Conservation (phyloP, 2,329 filamentous ascomycete species). For the Xylariaceae sp. region DNA sequence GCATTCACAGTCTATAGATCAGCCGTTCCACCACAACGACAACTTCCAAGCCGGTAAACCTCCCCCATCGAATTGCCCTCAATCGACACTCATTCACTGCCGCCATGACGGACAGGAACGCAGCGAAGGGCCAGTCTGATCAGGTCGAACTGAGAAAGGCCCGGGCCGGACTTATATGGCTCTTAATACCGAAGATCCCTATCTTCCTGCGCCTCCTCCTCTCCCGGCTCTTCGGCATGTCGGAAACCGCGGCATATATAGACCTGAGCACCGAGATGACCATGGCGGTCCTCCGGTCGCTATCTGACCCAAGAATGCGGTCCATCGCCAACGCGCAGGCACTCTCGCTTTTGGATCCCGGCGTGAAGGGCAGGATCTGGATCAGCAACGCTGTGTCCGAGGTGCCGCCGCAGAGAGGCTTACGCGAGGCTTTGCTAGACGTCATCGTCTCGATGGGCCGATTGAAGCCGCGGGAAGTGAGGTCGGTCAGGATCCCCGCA, state of each 20-base stretch:
- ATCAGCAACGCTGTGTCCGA: constrained; percentile 66
- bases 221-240: constrained; percentile 62
- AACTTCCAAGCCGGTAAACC: background rate
- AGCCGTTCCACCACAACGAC: background rate
- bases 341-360: constrained; percentile 31
- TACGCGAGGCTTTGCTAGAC: constrained; percentile 54
- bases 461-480: constrained; percentile 31
- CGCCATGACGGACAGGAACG: constrained; percentile 1
- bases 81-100: background rate
- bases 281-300: constrained; percentile 65
- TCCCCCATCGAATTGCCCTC: background rate
- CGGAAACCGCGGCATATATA: constrained; percentile 69
- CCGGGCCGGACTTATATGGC: constrained; percentile 22
- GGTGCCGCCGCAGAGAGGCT: constrained; percentile 51
- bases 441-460: constrained; percentile 53
- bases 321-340: constrained; percentile 60
- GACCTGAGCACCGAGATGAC: constrained; percentile 72
- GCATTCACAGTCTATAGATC: background rate
- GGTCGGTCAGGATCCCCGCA: constrained; percentile 43
- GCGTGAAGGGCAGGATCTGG: constrained; percentile 78
- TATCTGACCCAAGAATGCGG: constrained; percentile 43
- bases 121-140: constrained; percentile 6
- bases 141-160: constrained; percentile 16
- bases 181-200: constrained; percentile 55
- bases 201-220: constrained; percentile 59